Evolutionary conservation across 1,284 basidiomycete genomes (phyloP), one percentile per base, ranked within the genome.

Genomic region (Blastosporella zonata): DNA sequence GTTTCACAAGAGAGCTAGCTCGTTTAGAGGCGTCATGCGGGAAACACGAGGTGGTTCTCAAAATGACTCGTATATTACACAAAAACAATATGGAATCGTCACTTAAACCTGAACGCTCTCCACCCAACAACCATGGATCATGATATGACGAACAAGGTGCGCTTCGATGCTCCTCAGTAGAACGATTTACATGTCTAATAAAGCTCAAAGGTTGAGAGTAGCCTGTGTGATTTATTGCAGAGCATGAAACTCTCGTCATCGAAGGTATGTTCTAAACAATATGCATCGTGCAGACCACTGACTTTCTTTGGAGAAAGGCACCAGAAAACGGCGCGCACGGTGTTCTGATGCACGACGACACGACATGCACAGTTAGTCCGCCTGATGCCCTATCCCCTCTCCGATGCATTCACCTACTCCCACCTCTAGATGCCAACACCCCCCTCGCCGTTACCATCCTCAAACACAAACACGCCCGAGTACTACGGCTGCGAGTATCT

Each of bases 401-500:
- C 27, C 5, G 52, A 50, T 17, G n/a, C 29, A 15, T 39, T 20
- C n/a, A 44, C 28, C 25, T 27, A 15, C 28, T 20, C 1, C 21
- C 15, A 27, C 25, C 6, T 46, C 10, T 22, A 79, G 75, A 69
- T 70, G 64, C 74, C 69, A 71, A 67, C 47, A 55, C 57, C 60
- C 41, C 72, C 67, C 64, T 72, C 64, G 43, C 72, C 67, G 64
- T 72, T 64, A 59, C 71, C 61, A 63, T 75, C 61, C 63, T 75
- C 73, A 61, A 67, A 50, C 50, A 60, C 62, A 72, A 71, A 54
- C 67, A 70, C 69, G 67, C 68, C 52, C 65, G 68, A 61, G 54
- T 62, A 54, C 52, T 62, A 62, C 67, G 81, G 77, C 49, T 82
- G 80, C 71, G 76, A 75, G 41, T 83, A 82, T 65, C 78, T 87